Base-by-base conservation (phyloP, 768 basidiomycete species). In the Coprinellus micaceus region DNA sequence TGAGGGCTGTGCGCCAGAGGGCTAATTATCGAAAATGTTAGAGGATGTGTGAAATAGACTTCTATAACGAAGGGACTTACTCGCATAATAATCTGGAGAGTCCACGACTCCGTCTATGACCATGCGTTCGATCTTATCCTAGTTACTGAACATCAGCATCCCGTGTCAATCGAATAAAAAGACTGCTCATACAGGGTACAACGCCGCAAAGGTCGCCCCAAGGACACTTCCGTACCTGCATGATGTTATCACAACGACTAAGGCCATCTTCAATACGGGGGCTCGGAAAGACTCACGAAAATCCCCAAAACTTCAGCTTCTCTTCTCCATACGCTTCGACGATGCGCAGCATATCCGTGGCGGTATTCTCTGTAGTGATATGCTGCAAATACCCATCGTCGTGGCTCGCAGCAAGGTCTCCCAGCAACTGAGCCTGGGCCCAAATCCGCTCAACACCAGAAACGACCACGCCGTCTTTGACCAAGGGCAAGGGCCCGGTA, bases 31-130 rank as follows among this genome's bases (percentile, higher is more conserved):
- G n/a, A n/a, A n/a, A n/a, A n/a, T n/a, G n/a, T n/a, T n/a, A n/a
- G n/a, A n/a, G n/a, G n/a, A n/a, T n/a, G n/a, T n/a, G n/a, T n/a
- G n/a, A n/a, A n/a, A n/a, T n/a, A n/a, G n/a, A n/a, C n/a, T n/a
- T n/a, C n/a, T 5, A 19, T 24, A n/a, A n/a, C n/a, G n/a, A n/a
- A n/a, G n/a, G n/a, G n/a, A 52, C 65, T 41, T 58, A 74, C 76
- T 66, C 10, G 67, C 58, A 52, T 72, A 78, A 54, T 76, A 77
- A 47, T 75, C 63, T 28, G 75, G 71, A 1, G 71, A 61, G 41
- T 77, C 75, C 21, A 71, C 67, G 19, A 76, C 74, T 19, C 75
- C 74, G 45, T 78, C 76, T 19, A 77, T 66, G 9, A 74, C 63
- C 17, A 77, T 9, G 11, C 74, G 69, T 47, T 70, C 73, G 21